Evolutionary conservation across 1,284 basidiomycete genomes (phyloP).

Genomic region (Ceratobasidium sp.): DNA sequence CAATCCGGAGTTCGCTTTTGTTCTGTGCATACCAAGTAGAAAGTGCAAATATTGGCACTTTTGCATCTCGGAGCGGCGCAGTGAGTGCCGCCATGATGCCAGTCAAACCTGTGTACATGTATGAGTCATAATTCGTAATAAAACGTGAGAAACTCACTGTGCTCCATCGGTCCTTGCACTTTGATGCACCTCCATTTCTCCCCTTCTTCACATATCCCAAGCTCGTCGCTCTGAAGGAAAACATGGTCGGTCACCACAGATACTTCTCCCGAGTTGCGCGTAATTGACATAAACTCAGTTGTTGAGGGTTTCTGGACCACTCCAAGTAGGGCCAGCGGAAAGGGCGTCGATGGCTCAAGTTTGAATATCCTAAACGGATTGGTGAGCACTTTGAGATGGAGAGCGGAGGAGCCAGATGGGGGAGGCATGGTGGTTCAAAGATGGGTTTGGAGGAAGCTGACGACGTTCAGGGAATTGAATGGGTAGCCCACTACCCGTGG

Average conservation of each 20-base stretch:
- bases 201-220: constrained; percentile 51
- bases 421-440: constrained; percentile 59
- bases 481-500: too few species aligned
- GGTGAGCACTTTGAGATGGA: constrained; percentile 64
- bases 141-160: constrained; percentile 59
- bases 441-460: too few species aligned
- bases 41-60: constrained; percentile 68
- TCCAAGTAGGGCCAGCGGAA: constrained; percentile 48
- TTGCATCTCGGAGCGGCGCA: constrained; percentile 64
- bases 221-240: constrained; percentile 51
- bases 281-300: constrained; percentile 64
- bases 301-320: constrained; percentile 34
- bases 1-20: neutral
- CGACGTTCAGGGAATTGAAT: too few species aligned
- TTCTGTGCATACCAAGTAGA: constrained; percentile 70
- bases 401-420: constrained; percentile 59
- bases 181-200: constrained; percentile 68
- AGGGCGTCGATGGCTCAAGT: constrained; percentile 53
- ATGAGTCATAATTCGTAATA: constrained; percentile 56
- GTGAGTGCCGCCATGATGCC: constrained; percentile 69
- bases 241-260: constrained; percentile 64
- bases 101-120: constrained; percentile 59
- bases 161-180: constrained; percentile 73
- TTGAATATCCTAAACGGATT: constrained; percentile 70
- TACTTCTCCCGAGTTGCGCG: constrained; percentile 68